Base-by-base conservation (phyloP, 2,329 filamentous ascomycete species). In the Colletotrichum sp. region DNA sequence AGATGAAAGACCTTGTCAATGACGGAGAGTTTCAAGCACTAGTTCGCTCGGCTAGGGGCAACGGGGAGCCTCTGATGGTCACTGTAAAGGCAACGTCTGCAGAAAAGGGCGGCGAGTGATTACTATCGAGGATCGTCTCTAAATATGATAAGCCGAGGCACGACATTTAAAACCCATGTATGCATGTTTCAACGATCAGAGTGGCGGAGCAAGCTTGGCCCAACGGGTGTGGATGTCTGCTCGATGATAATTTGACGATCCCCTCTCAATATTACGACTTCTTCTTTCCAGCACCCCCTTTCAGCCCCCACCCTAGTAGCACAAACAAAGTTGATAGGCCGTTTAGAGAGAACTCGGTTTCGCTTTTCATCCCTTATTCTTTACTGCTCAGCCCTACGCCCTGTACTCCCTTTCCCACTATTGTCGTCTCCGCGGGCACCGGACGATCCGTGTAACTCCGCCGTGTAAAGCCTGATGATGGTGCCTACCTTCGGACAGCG, bases 1-100 rank as follows among this genome's bases (percentile, higher is more conserved):
- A 98, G 3, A 94, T 98, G 78, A 99, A 99, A 87, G 97, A 98
- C 83, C 88, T 98, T 52, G 96, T 97, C 81, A 87, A 96, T 32
- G 92, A 94, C 13, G 96, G 96, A 3, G 94, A 93, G 83, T 98
- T 58, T 14, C 55, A 58, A 3, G 55, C 55, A 7, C 26, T 58
- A 7, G 16, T 58, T 28, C 55, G 55, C 55, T 13, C 14, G 14
- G 55, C 55, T 28, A 9, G 3, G 26, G 55, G 21, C 3, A 58
- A 58, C 4, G 21, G 55, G 14, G 55, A 58, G 21, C 55, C 55
- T 28, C n/a, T 58, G 2, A 9, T 58, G 55, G 13, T 58, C 7
- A 28, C 13, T 4, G 26, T 58, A 3, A 58, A 58, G 55, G 55
- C 55, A 3, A 3, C 55, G 12, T 58, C 55, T 26, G 21, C 55